Evolutionary conservation across 2,329 filamentous ascomycete species (phyloP).

Genomic region (Ustilaginoidea virens): DNA sequence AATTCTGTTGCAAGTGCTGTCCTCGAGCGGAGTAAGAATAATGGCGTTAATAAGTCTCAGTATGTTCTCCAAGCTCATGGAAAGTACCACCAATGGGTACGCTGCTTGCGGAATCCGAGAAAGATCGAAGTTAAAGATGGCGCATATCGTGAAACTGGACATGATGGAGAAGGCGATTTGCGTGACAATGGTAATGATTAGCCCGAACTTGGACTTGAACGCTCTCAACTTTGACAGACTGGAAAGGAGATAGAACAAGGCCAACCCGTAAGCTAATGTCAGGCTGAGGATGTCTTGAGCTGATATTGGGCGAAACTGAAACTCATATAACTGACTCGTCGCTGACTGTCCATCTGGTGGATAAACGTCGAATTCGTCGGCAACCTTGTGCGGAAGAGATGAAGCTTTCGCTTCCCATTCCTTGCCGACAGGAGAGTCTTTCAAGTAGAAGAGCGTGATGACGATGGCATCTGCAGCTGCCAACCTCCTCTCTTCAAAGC

Average conservation of each 20-base stretch:
- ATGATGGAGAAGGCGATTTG: slow-evolving; percentile 60
- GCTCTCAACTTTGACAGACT: slow-evolving; percentile 56
- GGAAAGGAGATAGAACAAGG: slow-evolving; percentile 47
- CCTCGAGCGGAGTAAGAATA: slow-evolving; percentile 53
- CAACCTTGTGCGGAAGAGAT: slow-evolving; percentile 31
- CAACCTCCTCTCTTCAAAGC: slow-evolving; percentile 51
- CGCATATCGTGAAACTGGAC: slow-evolving; percentile 68
- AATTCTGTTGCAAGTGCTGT: slow-evolving; percentile 53
- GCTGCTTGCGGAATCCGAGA: slow-evolving; percentile 58
- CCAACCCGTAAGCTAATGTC: slow-evolving; percentile 47
- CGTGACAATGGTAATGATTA: slow-evolving; percentile 53
- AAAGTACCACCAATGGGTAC: slow-evolving; percentile 63
- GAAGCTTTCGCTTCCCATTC: slow-evolving; percentile 49
- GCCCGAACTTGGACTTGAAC: slow-evolving; percentile 59
- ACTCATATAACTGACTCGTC: slow-evolving; percentile 55
- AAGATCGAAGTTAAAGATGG: slow-evolving; percentile 58
- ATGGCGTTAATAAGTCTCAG: slow-evolving; percentile 67
- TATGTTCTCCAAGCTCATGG: slow-evolving; percentile 66
- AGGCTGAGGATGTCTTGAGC: slow-evolving; percentile 48
- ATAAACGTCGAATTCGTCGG: slow-evolving; percentile 48
- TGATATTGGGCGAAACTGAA: slow-evolving; percentile 63
- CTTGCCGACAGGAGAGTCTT: slow-evolving; percentile 45
- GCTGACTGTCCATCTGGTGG: slow-evolving; percentile 38
- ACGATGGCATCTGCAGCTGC: slow-evolving; percentile 64
- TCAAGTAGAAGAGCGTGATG: slow-evolving; percentile 57